Percentiles rank a stretch among this genome's conserved stretches.
These are phyloP conservation scores for Penicillium coprophilum DNA, from an alignment of 495 filamentous ascomycete species.

Conservation along the genomic window DNA sequence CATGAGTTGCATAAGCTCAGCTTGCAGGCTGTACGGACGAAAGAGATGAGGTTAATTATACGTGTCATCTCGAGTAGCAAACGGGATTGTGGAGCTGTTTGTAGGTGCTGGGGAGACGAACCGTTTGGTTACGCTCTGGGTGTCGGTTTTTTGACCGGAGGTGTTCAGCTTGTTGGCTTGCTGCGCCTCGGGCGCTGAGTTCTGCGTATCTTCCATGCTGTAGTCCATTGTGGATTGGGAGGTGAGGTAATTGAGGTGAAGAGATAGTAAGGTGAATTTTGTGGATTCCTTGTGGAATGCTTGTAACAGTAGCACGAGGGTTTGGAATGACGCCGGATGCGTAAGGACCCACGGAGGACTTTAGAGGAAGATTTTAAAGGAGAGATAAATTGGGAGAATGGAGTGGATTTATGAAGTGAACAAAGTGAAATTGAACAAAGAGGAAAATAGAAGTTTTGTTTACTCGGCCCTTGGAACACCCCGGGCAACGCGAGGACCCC, in stretches of 20 bases:
- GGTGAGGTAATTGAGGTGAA: slow-evolving; percentile 2
- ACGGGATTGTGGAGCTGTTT: background rate
- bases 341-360: slow-evolving; percentile 33
- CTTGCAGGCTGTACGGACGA: slow-evolving; percentile 68
- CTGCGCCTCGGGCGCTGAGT: slow-evolving; percentile 62
- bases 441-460: slow-evolving; percentile 8
- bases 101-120: slow-evolving; percentile 33
- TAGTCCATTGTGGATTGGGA: slow-evolving; percentile 54
- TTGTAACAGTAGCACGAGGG: slow-evolving; percentile 33
- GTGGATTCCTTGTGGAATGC: slow-evolving; percentile 29
- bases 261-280: slow-evolving; percentile 9
- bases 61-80: background rate
- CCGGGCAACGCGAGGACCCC: slow-evolving; percentile 12
- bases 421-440: background rate
- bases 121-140: slow-evolving; percentile 79
- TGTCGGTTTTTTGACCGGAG: slow-evolving; percentile 55
- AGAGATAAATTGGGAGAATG: slow-evolving; percentile 6
- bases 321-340: slow-evolving; percentile 46
- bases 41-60: slow-evolving; percentile 11
- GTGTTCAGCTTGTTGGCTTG: slow-evolving; percentile 59
- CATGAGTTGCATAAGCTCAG: slow-evolving; percentile 98
- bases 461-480: slow-evolving; percentile 2
- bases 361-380: slow-evolving; percentile 12
- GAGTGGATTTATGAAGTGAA: background rate
- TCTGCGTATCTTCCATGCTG: slow-evolving; percentile 70